These are phyloP conservation scores for Colletotrichum sp. DNA, from an alignment of 2,329 filamentous ascomycete genomes.

Conservation along the genomic window DNA sequence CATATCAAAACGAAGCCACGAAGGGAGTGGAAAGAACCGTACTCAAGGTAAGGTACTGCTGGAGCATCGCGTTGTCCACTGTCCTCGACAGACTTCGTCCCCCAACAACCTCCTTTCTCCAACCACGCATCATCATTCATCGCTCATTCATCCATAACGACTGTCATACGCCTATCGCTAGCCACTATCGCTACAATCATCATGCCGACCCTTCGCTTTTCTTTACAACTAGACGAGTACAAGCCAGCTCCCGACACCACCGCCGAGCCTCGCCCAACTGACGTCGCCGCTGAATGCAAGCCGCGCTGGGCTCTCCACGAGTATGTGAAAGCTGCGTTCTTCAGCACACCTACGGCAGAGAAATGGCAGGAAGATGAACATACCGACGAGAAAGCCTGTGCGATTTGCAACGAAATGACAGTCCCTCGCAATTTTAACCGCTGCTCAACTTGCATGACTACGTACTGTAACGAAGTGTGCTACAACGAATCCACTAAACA, in stretches of 20 bases:
- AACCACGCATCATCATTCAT: not conserved
- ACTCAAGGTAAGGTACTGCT: not conserved
- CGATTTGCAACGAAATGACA: too few species aligned
- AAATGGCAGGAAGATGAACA: not conserved
- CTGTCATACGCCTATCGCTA: not conserved
- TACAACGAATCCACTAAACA: too few species aligned
- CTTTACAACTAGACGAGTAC: not conserved
- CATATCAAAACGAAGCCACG: not conserved
- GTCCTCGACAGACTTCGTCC: not conserved
- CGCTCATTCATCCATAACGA: not conserved
- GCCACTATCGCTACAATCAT: not conserved
- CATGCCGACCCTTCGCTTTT: not conserved
- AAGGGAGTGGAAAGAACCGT: not conserved
- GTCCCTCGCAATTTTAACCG: too few species aligned
- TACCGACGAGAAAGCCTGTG: not conserved
- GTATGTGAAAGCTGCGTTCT: accelerated
- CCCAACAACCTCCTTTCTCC: not conserved
- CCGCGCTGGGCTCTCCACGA: not conserved
- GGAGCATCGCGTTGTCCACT: not conserved
- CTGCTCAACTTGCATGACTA: not conserved
- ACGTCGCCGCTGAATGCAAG: not conserved
- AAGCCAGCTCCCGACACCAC: not conserved
- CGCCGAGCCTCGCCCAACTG: not conserved
- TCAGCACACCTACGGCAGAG: accelerated
- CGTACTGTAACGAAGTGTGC: not conserved